Base-by-base conservation (phyloP, 2,329 filamentous ascomycete species). In the Pleomassaria siparia region DNA sequence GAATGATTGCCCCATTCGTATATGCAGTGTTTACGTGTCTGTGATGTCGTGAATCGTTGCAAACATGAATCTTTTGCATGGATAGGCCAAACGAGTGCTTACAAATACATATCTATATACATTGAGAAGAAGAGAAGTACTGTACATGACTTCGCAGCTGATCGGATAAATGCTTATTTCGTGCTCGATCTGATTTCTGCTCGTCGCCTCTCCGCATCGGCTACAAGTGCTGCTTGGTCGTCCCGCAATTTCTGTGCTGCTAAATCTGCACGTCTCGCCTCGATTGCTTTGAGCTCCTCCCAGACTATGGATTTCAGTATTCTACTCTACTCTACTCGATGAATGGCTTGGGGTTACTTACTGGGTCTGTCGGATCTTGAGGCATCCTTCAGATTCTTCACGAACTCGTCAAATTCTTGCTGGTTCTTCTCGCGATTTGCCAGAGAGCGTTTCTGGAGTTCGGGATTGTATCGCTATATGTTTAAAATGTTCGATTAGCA, bases 311-410 rank as follows among this genome's bases (percentile, higher is more conserved):
- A 18, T 20, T 40, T 66, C 37, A 66, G 54, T 37, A 47, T 13
- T 22, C 20, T 35, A 35, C 18, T 33, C 20, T 32, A n/a, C n/a
- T n/a, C n/a, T n/a, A n/a, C n/a, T n/a, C n/a, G n/a, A n/a, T 32
- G 29, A 32, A 40, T 20, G 11, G 40, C 18, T 22, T 13, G 12
- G 32, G 41, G 42, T 7, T 15, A 13, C 86, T 51, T 79, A 95
- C 91, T 95, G 35, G 89, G 89, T 75, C 92, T 96, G 66, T 95
- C 87, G 12, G 87, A 94, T 75, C 91, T 95, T 21, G 89, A 88
- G 70, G 91, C 89, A 61, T 92, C 83, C 78, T 95, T 96, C 67
- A 99, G 73, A 60, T 86, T 84, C 40, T 67, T 80, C 22, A 96
- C 88, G 64, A 96, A 97, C 46, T 91, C 82, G 66, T 96, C 88